A percentile compares a stretch with the other conserved stretches of the same genome.
These are phyloP conservation scores for Theobroma cacao DNA, from an alignment of 345 rosid species.

Conservation along the genomic window DNA sequence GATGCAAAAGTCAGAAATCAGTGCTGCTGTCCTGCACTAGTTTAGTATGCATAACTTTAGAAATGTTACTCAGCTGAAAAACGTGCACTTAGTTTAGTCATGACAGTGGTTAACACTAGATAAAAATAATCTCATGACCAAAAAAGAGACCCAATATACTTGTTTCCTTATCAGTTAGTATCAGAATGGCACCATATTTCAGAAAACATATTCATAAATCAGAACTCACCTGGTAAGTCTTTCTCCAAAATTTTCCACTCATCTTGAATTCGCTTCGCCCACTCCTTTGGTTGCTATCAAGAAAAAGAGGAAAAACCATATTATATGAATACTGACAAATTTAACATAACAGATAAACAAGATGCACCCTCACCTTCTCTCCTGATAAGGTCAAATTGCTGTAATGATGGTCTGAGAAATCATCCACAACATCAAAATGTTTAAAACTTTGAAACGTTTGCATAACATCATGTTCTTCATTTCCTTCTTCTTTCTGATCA, in stretches of 20 bases:
- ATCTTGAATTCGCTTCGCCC: constrained; percentile 50
- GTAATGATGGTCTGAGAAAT: constrained; percentile 52
- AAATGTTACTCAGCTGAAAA: background rate
- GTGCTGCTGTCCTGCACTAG: background rate
- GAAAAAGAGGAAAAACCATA: background rate
- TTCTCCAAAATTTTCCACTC: constrained; percentile 57
- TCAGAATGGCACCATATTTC: background rate
- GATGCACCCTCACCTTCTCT: constrained; percentile 23
- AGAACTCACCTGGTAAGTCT: constrained; percentile 48
- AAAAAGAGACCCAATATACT: background rate
- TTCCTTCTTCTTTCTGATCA: constrained; percentile 25
- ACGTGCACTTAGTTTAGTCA: background rate
- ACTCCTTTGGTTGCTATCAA: constrained; percentile 36
- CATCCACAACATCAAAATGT: constrained; percentile 52
- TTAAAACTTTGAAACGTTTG: constrained; percentile 28
- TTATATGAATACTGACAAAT: background rate
- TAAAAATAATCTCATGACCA: background rate
- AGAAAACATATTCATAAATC: constrained; percentile 3
- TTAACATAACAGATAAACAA: constrained; percentile 11
- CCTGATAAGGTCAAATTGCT: constrained; percentile 14
- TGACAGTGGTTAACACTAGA: background rate
- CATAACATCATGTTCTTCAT: constrained; percentile 12
- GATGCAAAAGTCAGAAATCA: background rate
- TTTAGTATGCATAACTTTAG: background rate
- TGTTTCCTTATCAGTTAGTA: background rate